Conservation (phyloP, 2,329 filamentous ascomycete species). For the Alternaria longipes region DNA sequence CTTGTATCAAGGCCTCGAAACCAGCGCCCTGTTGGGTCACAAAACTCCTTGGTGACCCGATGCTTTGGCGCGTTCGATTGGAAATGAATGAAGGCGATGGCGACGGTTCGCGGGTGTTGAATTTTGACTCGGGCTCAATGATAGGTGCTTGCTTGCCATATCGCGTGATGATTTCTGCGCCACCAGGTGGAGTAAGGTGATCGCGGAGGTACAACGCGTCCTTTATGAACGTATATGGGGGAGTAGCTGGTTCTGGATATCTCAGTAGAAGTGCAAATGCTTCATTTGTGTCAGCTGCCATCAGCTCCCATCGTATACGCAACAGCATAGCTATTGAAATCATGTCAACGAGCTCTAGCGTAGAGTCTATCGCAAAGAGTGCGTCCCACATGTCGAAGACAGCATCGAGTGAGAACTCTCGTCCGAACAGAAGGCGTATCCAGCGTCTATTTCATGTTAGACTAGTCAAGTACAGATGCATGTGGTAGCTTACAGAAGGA, state of each 20-base stretch:
- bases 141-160: constrained; percentile 65
- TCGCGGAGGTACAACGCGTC: constrained; percentile 80
- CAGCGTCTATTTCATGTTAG: constrained; percentile 71
- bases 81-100: constrained; percentile 35
- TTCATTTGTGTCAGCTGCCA: constrained; percentile 86
- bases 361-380: constrained; percentile 85
- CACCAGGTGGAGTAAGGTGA: constrained; percentile 70
- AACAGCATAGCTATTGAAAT: constrained; percentile 96
- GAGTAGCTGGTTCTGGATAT: constrained; percentile 74
- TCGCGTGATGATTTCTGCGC: constrained; percentile 72
- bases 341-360: constrained; percentile 81
- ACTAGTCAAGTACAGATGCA: not conserved
- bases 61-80: constrained; percentile 37
- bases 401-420: constrained; percentile 90
- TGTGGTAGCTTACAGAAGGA: constrained; percentile 74
- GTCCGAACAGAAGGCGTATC: constrained; percentile 90
- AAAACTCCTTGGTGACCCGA: constrained; percentile 41
- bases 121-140: constrained; percentile 35
- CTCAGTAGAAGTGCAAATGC: constrained; percentile 84
- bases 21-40: constrained; percentile 48
- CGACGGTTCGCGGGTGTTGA: constrained; percentile 42
- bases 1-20: constrained; percentile 77
- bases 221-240: constrained; percentile 81
- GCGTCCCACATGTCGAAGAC: constrained; percentile 88
- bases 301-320: constrained; percentile 86